Evolutionary conservation across 805 yeast species (phyloP).

Genomic region (Wickerhamiella occidentalis): DNA sequence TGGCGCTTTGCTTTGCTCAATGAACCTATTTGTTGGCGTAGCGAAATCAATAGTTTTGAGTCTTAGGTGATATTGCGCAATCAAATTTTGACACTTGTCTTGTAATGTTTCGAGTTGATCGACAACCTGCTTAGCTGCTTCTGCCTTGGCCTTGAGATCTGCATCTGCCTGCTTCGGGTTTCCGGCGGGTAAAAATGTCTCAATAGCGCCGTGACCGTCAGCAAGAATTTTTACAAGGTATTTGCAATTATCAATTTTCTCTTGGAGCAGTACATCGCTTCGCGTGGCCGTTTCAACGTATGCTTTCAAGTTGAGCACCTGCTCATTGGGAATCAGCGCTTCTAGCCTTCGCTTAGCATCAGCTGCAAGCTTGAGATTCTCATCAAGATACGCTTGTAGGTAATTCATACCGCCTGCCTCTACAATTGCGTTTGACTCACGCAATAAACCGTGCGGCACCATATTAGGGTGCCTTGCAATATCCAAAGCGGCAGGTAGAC

Average conservation of each 20-base stretch:
- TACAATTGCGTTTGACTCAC: constrained; percentile 43
- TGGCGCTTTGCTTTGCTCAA: not conserved
- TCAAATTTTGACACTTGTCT: not conserved
- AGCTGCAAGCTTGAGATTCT: constrained; percentile 1
- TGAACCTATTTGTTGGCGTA: constrained; percentile 7
- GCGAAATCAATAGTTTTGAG: constrained; percentile 3
- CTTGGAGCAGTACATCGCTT: constrained; percentile 9
- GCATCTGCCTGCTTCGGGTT: not conserved
- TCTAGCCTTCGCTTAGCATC: constrained; percentile 1
- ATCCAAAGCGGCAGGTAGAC: constrained; percentile 54
- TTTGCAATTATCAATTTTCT: not conserved
- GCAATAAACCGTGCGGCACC: constrained; percentile 46
- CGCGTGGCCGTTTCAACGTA: constrained; percentile 7
- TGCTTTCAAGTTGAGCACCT: constrained; percentile 24
- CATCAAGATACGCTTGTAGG: constrained; percentile 21
- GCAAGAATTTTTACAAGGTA: constrained; percentile 6
- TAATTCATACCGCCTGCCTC: constrained; percentile 40
- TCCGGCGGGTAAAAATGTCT: constrained; percentile 8
- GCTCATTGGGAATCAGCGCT: not conserved
- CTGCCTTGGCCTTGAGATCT: not conserved
- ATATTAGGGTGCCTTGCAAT: constrained; percentile 42
- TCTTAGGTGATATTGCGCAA: not conserved
- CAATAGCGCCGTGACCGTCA: constrained; percentile 8
- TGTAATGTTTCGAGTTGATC: constrained; percentile 3
- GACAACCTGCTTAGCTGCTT: not conserved